Evolutionary conservation across 768 basidiomycete genomes (phyloP), one percentile per base, ranked within the genome.

Genomic region (Pulveroboletus frians): DNA sequence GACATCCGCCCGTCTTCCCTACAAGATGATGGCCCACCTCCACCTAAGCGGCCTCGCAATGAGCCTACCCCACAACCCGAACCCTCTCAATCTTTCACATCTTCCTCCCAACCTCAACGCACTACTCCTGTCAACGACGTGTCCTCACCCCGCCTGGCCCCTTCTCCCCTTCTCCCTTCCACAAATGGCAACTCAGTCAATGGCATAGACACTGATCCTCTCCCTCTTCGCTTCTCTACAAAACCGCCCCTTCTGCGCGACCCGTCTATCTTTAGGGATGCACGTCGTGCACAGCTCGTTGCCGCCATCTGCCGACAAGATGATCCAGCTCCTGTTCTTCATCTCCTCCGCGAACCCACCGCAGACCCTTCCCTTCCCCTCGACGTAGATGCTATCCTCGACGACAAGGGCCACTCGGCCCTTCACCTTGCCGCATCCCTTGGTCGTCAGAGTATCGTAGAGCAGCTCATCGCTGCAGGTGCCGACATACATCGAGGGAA

Each of bases 341-440:
- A 84, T 41, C 69, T 83, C 23, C 68, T 91, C 18, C 84, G 84
- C 38, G 83, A 84, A 63, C 74, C 85, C 18, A 73, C 78, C 6
- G 72, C 78, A 1, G 64, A 75, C 46, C 61, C 69, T 14, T 61
- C 65, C 20, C 48, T 61, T 15, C 61, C 66, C 6, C 47, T 61
- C 32, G 90, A 93, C 50, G 71, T 91, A 41, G 88, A 98, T 62
- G 75, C 79, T n/a, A 76, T 95, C 36, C 78, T 99, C 36, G 96
- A 99, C 59, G 91, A 96, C 55, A 87, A 92, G 59, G 91, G 92
- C 0, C 96, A 99, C 66, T 92, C 93, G 0, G 87, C 94, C 9
- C 75, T 99, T 13, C 96, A 99, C 65, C 78, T 97, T 53, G 94
- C 96, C 1, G 84, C 92, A 6, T 89, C 92, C 38, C 75, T 97